phyloP scores from a whole-genome alignment of 441 rosid genomes.

The Arabidopsis lyrata region DNA sequence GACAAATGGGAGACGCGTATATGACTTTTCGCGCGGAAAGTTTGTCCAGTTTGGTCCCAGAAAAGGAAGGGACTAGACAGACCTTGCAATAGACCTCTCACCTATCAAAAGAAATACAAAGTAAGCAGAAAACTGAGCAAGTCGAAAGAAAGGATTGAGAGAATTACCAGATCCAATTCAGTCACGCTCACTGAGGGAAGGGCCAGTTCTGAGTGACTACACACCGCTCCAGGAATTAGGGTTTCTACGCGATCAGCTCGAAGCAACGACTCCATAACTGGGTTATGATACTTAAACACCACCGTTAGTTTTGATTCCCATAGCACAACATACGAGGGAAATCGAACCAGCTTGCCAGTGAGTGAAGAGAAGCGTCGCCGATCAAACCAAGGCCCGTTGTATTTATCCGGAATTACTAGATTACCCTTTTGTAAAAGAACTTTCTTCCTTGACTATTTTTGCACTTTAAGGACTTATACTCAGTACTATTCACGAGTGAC shows the following conservation, averaged over 20 bases:
- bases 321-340: conserved; percentile 16
- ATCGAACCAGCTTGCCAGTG: background rate
- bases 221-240: conserved; percentile 30
- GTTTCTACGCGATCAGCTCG: conserved; percentile 34
- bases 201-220: conserved; percentile 9
- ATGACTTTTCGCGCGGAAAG: conserved; percentile 58
- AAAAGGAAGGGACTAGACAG: conserved; percentile 64
- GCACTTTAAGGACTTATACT: conserved; percentile 17
- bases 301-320: background rate
- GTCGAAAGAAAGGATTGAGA: background rate
- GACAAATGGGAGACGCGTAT: conserved; percentile 78
- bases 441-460: too few species aligned
- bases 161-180: conserved; percentile 71
- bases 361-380: background rate
- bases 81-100: conserved; percentile 78
- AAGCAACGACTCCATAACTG: conserved; percentile 34
- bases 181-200: conserved; percentile 56
- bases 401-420: too few species aligned
- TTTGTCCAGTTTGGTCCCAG: conserved; percentile 64
- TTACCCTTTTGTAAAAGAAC: too few species aligned
- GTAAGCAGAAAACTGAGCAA: background rate
- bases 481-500: background rate
- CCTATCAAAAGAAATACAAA: conserved; percentile 40
- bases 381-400: background rate
- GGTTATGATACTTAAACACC: background rate